Conservation (phyloP, 2,329 filamentous ascomycete genomes). For the Xylaria digitata region DNA sequence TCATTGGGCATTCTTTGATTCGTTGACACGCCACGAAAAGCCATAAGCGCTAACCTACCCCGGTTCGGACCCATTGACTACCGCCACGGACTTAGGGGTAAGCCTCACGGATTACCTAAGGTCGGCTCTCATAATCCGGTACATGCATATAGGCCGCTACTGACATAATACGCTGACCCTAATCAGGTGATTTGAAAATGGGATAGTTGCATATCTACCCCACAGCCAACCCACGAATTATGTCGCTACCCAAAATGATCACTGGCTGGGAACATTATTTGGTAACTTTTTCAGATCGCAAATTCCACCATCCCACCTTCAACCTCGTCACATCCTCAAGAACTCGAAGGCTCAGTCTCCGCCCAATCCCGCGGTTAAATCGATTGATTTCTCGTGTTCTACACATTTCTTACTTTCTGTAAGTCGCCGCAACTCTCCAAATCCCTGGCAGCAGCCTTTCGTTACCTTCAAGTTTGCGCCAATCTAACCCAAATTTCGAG, state of each 20-base stretch:
- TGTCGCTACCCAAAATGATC: constrained; percentile 38
- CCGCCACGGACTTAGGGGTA: too few species aligned
- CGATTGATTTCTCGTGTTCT: constrained; percentile 97
- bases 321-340: constrained; percentile 57
- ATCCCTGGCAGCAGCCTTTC: not conserved
- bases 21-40: constrained; percentile 18
- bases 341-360: constrained; percentile 99
- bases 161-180: constrained; percentile 36
- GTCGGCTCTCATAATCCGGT: not conserved
- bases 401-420: constrained; percentile 49
- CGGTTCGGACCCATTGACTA: too few species aligned
- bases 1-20: constrained; percentile 34
- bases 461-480: constrained; percentile 13
- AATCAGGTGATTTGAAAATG: constrained; percentile 46
- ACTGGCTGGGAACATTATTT: constrained; percentile 34
- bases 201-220: constrained; percentile 28
- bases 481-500: constrained; percentile 37
- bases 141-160: not conserved
- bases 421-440: constrained; percentile 47
- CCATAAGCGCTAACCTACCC: not conserved
- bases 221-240: constrained; percentile 38
- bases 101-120: too few species aligned
- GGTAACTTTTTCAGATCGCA: constrained; percentile 47
- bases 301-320: constrained; percentile 47
- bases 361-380: constrained; percentile 97